Conservation (phyloP, 164 flowering plant species). For the Vitis rotundifolia region DNA sequence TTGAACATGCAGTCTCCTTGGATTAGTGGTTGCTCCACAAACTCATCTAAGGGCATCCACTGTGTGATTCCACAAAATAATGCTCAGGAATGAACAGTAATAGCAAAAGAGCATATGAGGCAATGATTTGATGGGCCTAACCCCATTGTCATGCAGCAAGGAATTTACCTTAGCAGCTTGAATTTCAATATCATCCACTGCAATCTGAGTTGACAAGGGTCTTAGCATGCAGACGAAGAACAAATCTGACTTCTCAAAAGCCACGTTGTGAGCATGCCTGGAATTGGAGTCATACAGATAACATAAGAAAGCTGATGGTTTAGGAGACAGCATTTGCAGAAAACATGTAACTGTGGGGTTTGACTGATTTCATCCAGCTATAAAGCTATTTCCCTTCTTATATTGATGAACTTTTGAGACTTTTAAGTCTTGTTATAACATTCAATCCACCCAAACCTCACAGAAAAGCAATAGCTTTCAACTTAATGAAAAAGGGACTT, state of each 20-base stretch:
- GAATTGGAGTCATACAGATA: constrained; percentile 1
- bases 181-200: constrained; percentile 68
- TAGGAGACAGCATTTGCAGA: neutral
- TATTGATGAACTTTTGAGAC: no score
- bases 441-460: no score
- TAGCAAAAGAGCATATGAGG: no score
- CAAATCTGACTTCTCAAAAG: constrained; percentile 86
- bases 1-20: constrained; percentile 74
- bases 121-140: no score
- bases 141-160: neutral
- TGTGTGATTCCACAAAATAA: constrained; percentile 21
- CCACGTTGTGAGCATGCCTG: constrained; percentile 86
- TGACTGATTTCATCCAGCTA: no score
- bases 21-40: constrained; percentile 63
- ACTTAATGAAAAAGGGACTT: no score
- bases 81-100: neutral
- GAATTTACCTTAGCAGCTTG: constrained; percentile 77
- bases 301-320: neutral
- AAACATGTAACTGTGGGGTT: neutral
- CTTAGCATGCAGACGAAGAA: constrained; percentile 82
- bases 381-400: no score
- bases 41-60: constrained; percentile 93
- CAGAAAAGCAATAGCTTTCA: no score
- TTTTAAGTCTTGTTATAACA: no score
- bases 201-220: constrained; percentile 62